Percentiles rank a stretch among this genome's conserved stretches.
These are phyloP conservation scores for Galerina sulciceps DNA, from an alignment of 768 basidiomycete genomes.

Conservation along the genomic window DNA sequence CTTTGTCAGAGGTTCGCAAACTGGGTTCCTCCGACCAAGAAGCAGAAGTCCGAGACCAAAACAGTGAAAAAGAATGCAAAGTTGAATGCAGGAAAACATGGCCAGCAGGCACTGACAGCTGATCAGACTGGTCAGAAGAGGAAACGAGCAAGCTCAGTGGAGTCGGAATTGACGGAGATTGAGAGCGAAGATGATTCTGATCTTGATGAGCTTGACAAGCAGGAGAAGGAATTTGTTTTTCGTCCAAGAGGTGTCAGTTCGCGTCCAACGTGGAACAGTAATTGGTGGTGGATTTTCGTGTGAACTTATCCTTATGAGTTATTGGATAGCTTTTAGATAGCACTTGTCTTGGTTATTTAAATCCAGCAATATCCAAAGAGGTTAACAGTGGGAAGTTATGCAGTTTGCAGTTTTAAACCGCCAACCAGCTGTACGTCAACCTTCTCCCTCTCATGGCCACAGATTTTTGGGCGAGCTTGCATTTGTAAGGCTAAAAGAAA, in stretches of 20 bases:
- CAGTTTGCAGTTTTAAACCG: too few species aligned
- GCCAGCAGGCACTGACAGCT: too few species aligned
- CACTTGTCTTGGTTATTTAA: too few species aligned
- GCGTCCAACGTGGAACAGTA: too few species aligned
- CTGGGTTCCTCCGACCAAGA: slow-evolving; percentile 9
- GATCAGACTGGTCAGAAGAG: not conserved
- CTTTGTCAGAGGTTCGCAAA: slow-evolving; percentile 10
- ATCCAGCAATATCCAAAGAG: too few species aligned
- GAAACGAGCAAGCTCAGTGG: not conserved
- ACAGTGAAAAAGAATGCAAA: not conserved
- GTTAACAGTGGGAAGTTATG: too few species aligned
- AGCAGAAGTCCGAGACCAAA: not conserved
- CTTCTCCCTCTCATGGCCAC: slow-evolving; percentile 64
- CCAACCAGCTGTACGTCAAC: too few species aligned
- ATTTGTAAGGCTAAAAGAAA: slow-evolving; percentile 63
- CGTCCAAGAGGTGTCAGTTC: not conserved
- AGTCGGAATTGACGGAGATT: not conserved
- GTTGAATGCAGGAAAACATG: not conserved
- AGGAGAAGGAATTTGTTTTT: not conserved
- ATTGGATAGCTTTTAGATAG: too few species aligned
- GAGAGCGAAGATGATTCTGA: not conserved
- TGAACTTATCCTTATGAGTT: too few species aligned
- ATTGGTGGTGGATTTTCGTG: too few species aligned
- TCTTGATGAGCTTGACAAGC: not conserved
- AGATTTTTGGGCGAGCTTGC: slow-evolving; percentile 92